A percentile compares a stretch with the other conserved stretches of the same genome.
phyloP scores from a whole-genome alignment of 768 basidiomycete species.

The Auriscalpium vulgare region DNA sequence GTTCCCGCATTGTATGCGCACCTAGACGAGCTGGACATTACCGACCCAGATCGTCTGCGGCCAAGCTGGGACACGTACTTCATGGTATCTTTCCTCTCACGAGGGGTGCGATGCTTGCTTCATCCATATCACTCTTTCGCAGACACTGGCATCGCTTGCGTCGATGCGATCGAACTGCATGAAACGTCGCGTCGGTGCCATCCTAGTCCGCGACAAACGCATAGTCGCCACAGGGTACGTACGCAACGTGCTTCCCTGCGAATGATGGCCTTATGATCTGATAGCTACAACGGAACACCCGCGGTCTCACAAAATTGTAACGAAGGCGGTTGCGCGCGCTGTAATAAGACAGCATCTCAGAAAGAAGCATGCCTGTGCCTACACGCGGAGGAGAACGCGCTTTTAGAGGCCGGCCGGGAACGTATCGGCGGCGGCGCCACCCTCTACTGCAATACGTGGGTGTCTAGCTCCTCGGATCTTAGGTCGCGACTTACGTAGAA shows the following conservation, averaged over 20 bases:
- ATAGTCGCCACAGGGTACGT: constrained; percentile 78
- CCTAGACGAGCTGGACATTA: constrained; percentile 60
- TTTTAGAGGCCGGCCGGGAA: constrained; percentile 90
- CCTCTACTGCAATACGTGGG: constrained; percentile 98
- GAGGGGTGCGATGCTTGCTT: background rate
- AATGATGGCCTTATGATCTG: background rate
- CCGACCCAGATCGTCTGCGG: constrained; percentile 67
- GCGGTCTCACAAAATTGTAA: constrained; percentile 85
- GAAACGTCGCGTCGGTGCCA: constrained; percentile 93
- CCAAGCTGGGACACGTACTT: constrained; percentile 97
- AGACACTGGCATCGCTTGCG: constrained; percentile 87
- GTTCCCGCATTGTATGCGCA: constrained; percentile 49
- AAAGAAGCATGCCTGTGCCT: constrained; percentile 84
- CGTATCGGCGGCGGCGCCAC: constrained; percentile 75
- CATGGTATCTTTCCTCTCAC: constrained; percentile 49
- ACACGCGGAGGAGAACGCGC: constrained; percentile 96
- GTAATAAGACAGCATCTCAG: constrained; percentile 51
- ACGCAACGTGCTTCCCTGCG: constrained; percentile 13
- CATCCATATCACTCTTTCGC: constrained; percentile 5
- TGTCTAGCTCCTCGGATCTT: constrained; percentile 5
- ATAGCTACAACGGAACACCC: constrained; percentile 91
- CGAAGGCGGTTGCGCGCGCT: constrained; percentile 82
- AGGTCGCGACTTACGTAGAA: background rate
- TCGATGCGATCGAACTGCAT: constrained; percentile 91
- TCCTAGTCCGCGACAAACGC: constrained; percentile 79